A percentile compares a stretch with the other conserved stretches of the same genome.
These are phyloP conservation scores for Myxozyma sirexii DNA, from an alignment of 805 yeast species.

Conservation along the genomic window DNA sequence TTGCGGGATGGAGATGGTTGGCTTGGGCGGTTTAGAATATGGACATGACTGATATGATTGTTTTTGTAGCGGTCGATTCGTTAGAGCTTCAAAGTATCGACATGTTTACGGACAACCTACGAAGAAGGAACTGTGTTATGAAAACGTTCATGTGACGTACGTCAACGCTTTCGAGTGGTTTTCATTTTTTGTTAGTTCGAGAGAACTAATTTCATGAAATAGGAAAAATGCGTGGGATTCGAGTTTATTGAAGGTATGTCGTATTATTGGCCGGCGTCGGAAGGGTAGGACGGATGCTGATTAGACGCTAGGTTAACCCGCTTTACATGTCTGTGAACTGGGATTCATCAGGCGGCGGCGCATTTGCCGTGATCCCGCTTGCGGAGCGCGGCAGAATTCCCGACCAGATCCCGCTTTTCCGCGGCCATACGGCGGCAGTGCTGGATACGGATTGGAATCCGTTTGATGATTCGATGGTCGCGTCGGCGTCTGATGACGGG, in stretches of 20 bases:
- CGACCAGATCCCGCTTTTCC: conserved; percentile 86
- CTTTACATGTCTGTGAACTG: conserved; percentile 84
- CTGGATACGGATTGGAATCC: conserved; percentile 96
- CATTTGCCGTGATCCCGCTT: conserved; percentile 90
- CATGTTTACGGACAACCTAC: conserved; percentile 93
- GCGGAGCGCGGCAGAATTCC: conserved; percentile 88
- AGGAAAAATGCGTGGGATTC: conserved; percentile 97
- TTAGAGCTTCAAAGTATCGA: conserved; percentile 94
- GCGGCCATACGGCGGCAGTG: conserved; percentile 95
- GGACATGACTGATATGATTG: no score
- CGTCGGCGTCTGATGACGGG: conserved; percentile 80
- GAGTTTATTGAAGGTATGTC: conserved; percentile 64
- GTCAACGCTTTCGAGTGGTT: conserved; percentile 6
- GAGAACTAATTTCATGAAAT: no score
- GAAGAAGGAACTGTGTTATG: conserved; percentile 70
- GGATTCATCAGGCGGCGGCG: conserved; percentile 97
- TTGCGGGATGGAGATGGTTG: no score
- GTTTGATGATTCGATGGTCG: conserved; percentile 72
- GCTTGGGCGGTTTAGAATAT: no score
- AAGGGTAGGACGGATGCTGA: no score
- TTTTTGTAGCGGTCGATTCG: conserved; percentile 60
- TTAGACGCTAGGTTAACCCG: conserved; percentile 60
- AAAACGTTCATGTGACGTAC: conserved; percentile 53
- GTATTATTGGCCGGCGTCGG: no score
- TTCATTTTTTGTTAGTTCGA: no score